Evolutionary conservation across 2,329 filamentous ascomycete genomes (phyloP), one percentile per base, ranked within the genome.

Genomic region (Zarea fungicola): DNA sequence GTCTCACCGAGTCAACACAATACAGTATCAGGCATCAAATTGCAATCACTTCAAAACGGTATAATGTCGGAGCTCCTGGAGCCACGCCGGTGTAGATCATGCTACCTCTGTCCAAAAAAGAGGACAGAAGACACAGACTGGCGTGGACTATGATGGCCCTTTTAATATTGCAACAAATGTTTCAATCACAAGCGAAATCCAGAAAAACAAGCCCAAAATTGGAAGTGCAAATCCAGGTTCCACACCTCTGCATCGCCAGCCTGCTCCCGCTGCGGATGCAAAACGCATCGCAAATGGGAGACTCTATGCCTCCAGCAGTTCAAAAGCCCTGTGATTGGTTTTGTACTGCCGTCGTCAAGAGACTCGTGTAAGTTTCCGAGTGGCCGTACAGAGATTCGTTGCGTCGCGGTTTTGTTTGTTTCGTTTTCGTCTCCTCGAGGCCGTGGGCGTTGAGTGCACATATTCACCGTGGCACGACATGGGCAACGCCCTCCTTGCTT

Each of bases 81-180:
- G 73, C 73, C 73, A 69, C 72, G 70, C 71, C 71, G 67, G 66
- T 65, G 73, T 75, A 56, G 61, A 48, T 58, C 57, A 52, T 19
- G 16, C 29, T 29, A 37, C 22, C 35, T 16, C 39, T 9, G 36
- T 23, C 32, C 19, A 23, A 41, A 28, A 23, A 16, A 23, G 23
- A 36, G 26, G 37, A n/a, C n/a, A n/a, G n/a, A n/a, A 36, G 29
- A 28, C 37, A 36, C 48, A 65, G 64, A 70, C 68, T 64, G 72
- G 64, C 72, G 64, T 60, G 73, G 73, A 76, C 73, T 76, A 76
- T 76, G 73, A 76, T 73, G 73, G 73, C 67, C 72, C 73, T 64
- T 58, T 62, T 56, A 46, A 58, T 76, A 67, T 76, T 58, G 73
- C 72, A 75, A 63, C 64, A 57, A 49, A 50, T 39, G 45, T 47